A percentile compares a stretch with the other conserved stretches of the same genome.
These are phyloP conservation scores for Pichia cephalocereana DNA, from an alignment of 805 yeast genomes.

Conservation along the genomic window DNA sequence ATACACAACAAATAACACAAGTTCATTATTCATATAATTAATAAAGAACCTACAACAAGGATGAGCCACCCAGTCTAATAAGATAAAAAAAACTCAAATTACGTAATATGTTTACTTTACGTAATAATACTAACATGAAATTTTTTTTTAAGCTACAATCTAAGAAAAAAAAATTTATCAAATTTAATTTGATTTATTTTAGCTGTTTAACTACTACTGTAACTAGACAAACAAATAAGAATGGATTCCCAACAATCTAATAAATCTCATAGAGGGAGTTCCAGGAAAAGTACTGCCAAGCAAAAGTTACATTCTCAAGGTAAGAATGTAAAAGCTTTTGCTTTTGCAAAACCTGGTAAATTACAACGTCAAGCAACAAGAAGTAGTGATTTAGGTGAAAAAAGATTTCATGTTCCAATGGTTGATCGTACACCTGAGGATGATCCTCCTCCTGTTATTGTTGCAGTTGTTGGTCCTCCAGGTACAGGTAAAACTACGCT, in stretches of 20 bases:
- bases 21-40: too few relatives aligned
- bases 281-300: constrained; percentile 52
- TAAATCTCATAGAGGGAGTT: constrained; percentile 70
- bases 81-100: too few relatives aligned
- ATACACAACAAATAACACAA: too few relatives aligned
- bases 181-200: neutral
- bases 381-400: constrained; percentile 74
- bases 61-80: too few relatives aligned
- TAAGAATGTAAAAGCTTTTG: constrained; percentile 73
- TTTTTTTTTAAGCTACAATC: too few relatives aligned
- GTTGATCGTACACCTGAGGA: constrained; percentile 95
- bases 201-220: too few relatives aligned
- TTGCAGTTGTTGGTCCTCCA: constrained; percentile 97
- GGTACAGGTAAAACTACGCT: constrained; percentile 97
- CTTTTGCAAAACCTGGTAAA: constrained; percentile 78
- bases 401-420: constrained; percentile 92
- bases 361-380: constrained; percentile 77
- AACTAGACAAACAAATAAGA: neutral
- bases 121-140: too few relatives aligned
- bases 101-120: too few relatives aligned
- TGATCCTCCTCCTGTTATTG: constrained; percentile 93
- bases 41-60: too few relatives aligned
- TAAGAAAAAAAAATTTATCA: too few relatives aligned
- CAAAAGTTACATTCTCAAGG: constrained; percentile 87
- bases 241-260: constrained; percentile 32